phyloP scores from a whole-genome alignment of 768 basidiomycete genomes.

The Collybia nuda region DNA sequence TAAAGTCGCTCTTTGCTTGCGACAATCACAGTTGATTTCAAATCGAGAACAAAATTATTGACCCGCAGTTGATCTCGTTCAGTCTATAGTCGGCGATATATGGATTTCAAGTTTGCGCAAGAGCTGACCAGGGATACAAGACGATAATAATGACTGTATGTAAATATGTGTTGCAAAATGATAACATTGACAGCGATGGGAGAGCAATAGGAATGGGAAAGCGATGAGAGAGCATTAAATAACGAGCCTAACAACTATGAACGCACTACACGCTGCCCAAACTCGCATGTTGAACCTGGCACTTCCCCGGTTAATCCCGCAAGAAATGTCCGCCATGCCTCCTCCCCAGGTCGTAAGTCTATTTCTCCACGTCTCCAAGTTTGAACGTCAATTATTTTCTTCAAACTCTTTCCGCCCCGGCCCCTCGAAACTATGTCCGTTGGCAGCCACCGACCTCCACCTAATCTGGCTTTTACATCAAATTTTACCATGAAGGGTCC shows the following conservation, averaged over 20 bases:
- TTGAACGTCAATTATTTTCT: slow-evolving; percentile 7
- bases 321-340: slow-evolving; percentile 10
- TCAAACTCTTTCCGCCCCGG: background rate
- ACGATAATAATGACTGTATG: no score
- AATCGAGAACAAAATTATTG: no score
- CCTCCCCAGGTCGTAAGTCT: slow-evolving; percentile 4
- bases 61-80: no score
- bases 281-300: slow-evolving; percentile 2
- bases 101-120: no score
- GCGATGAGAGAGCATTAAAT: no score
- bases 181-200: no score
- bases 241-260: background rate
- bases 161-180: no score
- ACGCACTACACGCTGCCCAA: slow-evolving; percentile 4
- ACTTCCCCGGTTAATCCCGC: slow-evolving; percentile 11
- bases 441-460: slow-evolving; percentile 5
- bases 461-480: slow-evolving; percentile 11
- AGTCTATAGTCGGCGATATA: background rate
- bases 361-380: slow-evolving; percentile 11
- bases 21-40: no score
- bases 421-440: slow-evolving; percentile 6
- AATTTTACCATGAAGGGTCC: slow-evolving; percentile 9
- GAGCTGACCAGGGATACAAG: no score
- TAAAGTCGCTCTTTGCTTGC: background rate
- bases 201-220: no score